Base-by-base conservation (phyloP, 805 yeast genomes). In the Candida berthetii region DNA sequence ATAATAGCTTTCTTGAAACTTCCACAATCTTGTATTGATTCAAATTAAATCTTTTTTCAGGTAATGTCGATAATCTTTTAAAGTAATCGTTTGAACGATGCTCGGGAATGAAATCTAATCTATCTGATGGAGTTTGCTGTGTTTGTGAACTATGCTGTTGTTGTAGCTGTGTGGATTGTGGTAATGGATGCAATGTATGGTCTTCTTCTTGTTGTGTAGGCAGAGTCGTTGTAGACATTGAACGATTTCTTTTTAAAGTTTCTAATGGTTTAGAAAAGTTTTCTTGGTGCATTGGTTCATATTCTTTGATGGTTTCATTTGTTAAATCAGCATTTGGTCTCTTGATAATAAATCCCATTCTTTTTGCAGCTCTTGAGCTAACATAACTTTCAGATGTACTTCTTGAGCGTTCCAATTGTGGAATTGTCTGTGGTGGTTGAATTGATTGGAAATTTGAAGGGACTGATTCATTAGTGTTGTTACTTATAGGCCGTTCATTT, bases 311-410 rank as follows among this genome's bases (percentile, higher is more conserved):
- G 8, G 62, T 41, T 13, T 42, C 48, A 27, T 27, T 34, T 16
- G 47, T 18, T 20, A 46, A 31, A 29, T 49, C 55, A 35, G 57
- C 70, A 28, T 38, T 45, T 28, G 56, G 50, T 45, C 58, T 52
- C 41, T 74, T 76, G 40, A 77, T 74, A 31, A 84, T 78, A 41
- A 84, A 73, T 0, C 90, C 91, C 89, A 82, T 83, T 47, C 91
- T 66, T 54, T 83, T 78, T 0, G 86, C 77, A 4, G 87, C 85
- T 42, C 79, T 71, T n/a, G 84, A 72, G 7, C 80, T 66, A n/a
- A 65, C 65, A 27, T 65, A 57, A 34, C 66, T 64, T 43, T 71
- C 74, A 2, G 76, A 60, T 16, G 62, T 61, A 36, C 66, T 61
- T 38, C 71, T 42, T 25, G 61, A 56, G 43, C 61, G 47, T 33